These are phyloP conservation scores for Dunaliella salina DNA, from an alignment of 163 green algal species.

Conservation along the genomic window DNA sequence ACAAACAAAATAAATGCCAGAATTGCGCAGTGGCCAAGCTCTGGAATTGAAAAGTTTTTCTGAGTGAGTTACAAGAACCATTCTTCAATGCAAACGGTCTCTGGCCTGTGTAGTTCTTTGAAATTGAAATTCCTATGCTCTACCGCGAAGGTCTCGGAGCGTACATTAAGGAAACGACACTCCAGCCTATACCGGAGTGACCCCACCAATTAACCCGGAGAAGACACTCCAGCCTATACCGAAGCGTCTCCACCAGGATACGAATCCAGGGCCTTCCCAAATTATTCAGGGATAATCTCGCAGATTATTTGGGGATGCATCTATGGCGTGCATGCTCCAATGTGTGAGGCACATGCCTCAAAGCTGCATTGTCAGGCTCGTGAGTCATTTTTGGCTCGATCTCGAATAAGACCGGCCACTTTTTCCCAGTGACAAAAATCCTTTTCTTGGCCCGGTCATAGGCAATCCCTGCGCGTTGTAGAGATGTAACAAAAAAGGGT, in stretches of 20 bases:
- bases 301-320: neutral
- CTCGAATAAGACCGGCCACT: constrained; percentile 81
- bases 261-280: too few relatives aligned
- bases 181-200: too few relatives aligned
- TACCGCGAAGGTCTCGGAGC: too few relatives aligned
- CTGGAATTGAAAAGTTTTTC: neutral
- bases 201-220: too few relatives aligned
- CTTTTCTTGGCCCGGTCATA: constrained; percentile 57
- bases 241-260: too few relatives aligned
- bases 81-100: neutral
- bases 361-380: neutral
- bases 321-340: neutral
- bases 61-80: neutral
- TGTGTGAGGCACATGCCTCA: neutral
- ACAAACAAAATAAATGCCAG: too few relatives aligned
- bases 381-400: constrained; percentile 32
- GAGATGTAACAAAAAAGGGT: neutral
- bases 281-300: too few relatives aligned
- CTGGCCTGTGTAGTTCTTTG: too few relatives aligned
- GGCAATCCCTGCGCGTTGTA: constrained; percentile 66
- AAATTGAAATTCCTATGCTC: too few relatives aligned
- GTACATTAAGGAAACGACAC: too few relatives aligned
- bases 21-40: too few relatives aligned
- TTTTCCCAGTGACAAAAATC: constrained; percentile 86
- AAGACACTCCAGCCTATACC: too few relatives aligned